phyloP scores from a whole-genome alignment of 1,139 yeast genomes.

The Sugiyamaella xylanicola region DNA sequence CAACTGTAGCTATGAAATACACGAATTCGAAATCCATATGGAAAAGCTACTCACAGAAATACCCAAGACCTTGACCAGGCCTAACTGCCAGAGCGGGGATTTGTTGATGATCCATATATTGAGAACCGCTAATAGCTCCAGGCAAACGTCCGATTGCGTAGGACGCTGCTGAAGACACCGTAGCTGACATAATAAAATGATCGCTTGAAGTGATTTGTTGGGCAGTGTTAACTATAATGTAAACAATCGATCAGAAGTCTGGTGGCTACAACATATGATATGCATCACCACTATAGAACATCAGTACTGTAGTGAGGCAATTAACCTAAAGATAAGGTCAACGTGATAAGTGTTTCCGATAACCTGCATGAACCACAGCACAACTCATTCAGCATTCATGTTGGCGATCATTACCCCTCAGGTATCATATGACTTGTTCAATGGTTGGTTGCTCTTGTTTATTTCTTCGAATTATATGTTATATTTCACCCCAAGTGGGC shows the following conservation, averaged over 20 bases:
- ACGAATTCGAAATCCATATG: too few relatives aligned
- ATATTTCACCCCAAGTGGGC: too few relatives aligned
- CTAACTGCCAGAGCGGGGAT: slow-evolving; percentile 9
- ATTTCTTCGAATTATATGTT: too few relatives aligned
- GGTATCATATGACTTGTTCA: too few relatives aligned
- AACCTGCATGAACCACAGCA: too few relatives aligned
- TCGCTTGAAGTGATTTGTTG: too few relatives aligned
- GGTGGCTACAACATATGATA: too few relatives aligned
- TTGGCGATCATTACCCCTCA: too few relatives aligned
- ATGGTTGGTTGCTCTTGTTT: too few relatives aligned
- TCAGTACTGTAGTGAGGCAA: not conserved
- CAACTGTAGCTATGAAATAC: too few relatives aligned
- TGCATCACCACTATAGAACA: not conserved
- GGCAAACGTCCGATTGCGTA: slow-evolving; percentile 5
- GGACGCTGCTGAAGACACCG: slow-evolving; percentile 16
- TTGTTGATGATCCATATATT: slow-evolving; percentile 7
- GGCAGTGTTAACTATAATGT: too few relatives aligned
- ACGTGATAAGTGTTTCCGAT: not conserved
- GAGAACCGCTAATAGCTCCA: slow-evolving; percentile 1
- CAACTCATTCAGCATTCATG: too few relatives aligned
- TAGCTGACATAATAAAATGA: slow-evolving; percentile 12
- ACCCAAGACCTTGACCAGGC: slow-evolving; percentile 19
- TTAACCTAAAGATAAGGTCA: not conserved
- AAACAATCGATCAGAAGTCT: not conserved
- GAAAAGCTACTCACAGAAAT: slow-evolving; percentile 19